Base-by-base conservation (phyloP, 75 land plant species). In the Gnetum montanum region DNA sequence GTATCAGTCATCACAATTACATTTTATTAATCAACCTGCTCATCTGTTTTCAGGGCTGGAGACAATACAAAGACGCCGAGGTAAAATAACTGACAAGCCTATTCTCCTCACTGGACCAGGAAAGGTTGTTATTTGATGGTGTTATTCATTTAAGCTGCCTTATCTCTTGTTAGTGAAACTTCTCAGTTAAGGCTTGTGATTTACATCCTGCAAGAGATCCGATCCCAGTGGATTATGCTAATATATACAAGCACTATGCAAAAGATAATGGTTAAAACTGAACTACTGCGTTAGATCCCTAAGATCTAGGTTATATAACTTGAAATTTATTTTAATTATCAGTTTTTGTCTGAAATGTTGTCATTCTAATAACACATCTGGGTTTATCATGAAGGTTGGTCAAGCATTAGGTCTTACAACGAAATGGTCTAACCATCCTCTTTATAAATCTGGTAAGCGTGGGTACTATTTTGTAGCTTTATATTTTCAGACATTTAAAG, bases 61-160 rank as follows among this genome's bases (percentile, higher is more conserved):
- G 53, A 90, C 72, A 3, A 90, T 94, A 61, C 90, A 90, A 61
- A 38, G 52, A 44, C 90, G 98, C 3, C 65, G 98, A 22, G 74
- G 78, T 54, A 77, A 74, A 60, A 48, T 28, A 26, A 72, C 83
- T 57, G 76, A 73, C 2, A 94, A 94, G 64, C 98, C 98, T 34
- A 56, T 83, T 65, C 90, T 94, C 40, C 85, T 94, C 13, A 61
- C 91, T 41, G 98, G 98, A 33, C 98, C 98, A 46, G 98, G 98
- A 46, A 94, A 94, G 91, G 98, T 94, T 46, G 36, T 47, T 46
- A 18, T n/a, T n/a, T n/a, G n/a, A n/a, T n/a, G n/a, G n/a, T 43
- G 41, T 18, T 27, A 45, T 59, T 6, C 29, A 5, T 52, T 8
- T 27, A 4, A 10, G 10, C 41, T 40, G 41, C 15, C 41, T 40